Evolutionary conservation across 2,329 filamentous ascomycete species (phyloP), one percentile per base, ranked within the genome.

Genomic region (Tolypocladium tundrense): DNA sequence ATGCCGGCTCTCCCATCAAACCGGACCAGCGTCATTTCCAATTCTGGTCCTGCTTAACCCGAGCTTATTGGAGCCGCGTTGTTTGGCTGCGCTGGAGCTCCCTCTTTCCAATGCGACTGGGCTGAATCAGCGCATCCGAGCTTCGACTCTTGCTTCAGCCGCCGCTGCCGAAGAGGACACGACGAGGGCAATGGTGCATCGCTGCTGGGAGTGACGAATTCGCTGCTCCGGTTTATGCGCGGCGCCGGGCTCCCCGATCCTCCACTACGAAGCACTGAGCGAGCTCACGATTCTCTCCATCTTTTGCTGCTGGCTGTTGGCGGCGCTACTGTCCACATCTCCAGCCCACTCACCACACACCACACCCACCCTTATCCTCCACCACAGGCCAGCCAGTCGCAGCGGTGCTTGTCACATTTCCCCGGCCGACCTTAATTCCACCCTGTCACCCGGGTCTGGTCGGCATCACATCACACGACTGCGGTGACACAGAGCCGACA

Each of bases 391-490:
- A 56, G 45, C 59, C 56, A 52, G 50, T 54, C 50, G 54, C 61
- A 60, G 58, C 50, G 27, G 27, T 41, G 53, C 56, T 58, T 45
- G 60, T 50, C 60, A 61, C 43, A 58, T 56, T 57, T 42, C 54
- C 50, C 60, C 60, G 53, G 56, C 53, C 45, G 40, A 53, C 43
- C 52, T 59, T 60, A 59, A 59, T 62, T 58, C 57, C 57, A 61
- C 59, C 58, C 61, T 51, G 61, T 62, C 59, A 61, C 59, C 55
- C 58, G 59, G 59, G 59, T 43, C 59, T 56, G 54, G 57, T 57
- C 59, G 59, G 58, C 56, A 58, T 43, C 61, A 58, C 61, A 60
- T 61, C 61, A 61, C 61, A 63, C 60, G 57, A 61, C 60, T 55
- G 54, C 40, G 35, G 57, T 59, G 54, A 55, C 61, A 60, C 62